A percentile compares a stretch with the other conserved stretches of the same genome.
phyloP scores from a whole-genome alignment of 2,329 filamentous ascomycete genomes.

The Emergomyces africanus region DNA sequence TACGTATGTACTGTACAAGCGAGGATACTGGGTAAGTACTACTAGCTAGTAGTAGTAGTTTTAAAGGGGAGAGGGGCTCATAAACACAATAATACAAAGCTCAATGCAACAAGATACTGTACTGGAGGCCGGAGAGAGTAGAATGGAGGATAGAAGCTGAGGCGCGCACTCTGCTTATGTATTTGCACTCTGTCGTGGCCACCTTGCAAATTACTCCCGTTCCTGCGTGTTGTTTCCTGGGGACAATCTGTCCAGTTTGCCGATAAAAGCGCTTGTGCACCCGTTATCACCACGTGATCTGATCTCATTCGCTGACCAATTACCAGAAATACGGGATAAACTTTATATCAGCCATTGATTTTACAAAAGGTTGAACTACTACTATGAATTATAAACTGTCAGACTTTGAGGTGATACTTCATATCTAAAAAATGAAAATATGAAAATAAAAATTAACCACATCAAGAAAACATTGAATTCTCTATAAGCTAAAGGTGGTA shows the following conservation, averaged over 20 bases:
- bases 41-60: too few species aligned
- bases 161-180: background rate
- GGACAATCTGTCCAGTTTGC: constrained; percentile 3
- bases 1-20: too few species aligned
- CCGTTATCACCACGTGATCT: constrained; percentile 9
- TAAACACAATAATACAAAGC: background rate
- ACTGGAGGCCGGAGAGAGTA: background rate
- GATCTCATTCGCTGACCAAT: constrained; percentile 11
- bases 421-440: too few species aligned
- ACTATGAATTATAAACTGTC: too few species aligned
- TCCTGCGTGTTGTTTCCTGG: background rate
- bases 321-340: too few species aligned
- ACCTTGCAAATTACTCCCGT: background rate
- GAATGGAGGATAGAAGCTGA: background rate
- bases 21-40: too few species aligned
- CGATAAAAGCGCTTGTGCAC: background rate
- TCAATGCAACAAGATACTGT: background rate
- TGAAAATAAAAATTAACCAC: too few species aligned
- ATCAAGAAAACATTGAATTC: too few species aligned
- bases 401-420: too few species aligned
- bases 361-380: too few species aligned
- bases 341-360: too few species aligned
- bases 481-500: too few species aligned
- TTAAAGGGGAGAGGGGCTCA: background rate
- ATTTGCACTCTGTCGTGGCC: background rate